These are phyloP conservation scores for Astrocystis sublimbata DNA, from an alignment of 495 filamentous ascomycete genomes.

Conservation along the genomic window DNA sequence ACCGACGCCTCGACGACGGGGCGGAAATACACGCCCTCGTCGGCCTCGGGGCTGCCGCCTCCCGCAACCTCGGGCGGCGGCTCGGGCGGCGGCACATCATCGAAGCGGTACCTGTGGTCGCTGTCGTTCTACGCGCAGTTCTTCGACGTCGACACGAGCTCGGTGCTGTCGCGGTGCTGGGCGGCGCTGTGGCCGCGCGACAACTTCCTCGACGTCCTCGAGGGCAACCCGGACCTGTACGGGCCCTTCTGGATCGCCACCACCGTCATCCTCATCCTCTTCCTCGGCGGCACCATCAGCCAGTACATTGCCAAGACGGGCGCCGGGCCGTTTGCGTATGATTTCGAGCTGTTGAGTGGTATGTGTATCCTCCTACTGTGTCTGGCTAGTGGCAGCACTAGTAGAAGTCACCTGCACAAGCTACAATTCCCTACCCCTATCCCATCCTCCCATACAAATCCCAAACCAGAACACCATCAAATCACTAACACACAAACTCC, in stretches of 20 bases:
- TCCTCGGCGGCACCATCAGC: slow-evolving; percentile 91
- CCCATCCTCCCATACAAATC: neutral
- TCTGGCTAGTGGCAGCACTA: neutral
- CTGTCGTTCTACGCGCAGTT: slow-evolving; percentile 94
- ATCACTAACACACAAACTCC: neutral
- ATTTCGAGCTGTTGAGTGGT: slow-evolving; percentile 80
- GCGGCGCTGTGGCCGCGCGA: slow-evolving; percentile 82
- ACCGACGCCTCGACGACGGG: slow-evolving; percentile 55
- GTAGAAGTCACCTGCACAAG: no score
- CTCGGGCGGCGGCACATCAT: slow-evolving; percentile 51
- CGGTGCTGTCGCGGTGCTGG: slow-evolving; percentile 79
- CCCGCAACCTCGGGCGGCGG: slow-evolving; percentile 56
- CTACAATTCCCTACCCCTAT: neutral
- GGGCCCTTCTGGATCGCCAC: slow-evolving; percentile 97
- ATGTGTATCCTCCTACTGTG: slow-evolving; percentile 24
- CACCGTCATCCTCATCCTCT: slow-evolving; percentile 92
- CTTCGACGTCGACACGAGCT: slow-evolving; percentile 94
- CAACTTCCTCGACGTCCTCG: slow-evolving; percentile 94
- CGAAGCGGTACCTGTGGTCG: slow-evolving; percentile 89
- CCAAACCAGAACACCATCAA: neutral
- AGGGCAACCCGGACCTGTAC: slow-evolving; percentile 97
- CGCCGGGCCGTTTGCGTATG: slow-evolving; percentile 63
- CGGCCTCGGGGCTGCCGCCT: slow-evolving; percentile 61
- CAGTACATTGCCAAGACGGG: slow-evolving; percentile 67
- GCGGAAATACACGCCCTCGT: slow-evolving; percentile 44